Base-by-base conservation (phyloP, 345 rosid species). In the Rhodamnia rubescens region DNA sequence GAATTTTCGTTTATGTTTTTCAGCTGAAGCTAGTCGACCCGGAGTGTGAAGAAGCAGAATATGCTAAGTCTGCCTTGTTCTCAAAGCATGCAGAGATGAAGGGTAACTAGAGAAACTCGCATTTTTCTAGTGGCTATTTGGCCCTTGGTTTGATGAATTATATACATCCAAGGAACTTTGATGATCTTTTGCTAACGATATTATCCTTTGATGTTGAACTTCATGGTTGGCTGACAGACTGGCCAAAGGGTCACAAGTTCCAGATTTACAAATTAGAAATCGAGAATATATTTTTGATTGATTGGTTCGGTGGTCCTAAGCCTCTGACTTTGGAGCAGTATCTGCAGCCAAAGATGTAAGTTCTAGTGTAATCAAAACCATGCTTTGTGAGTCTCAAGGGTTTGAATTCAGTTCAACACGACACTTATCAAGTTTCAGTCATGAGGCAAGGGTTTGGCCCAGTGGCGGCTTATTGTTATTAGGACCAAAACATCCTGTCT, bases 301-400 rank as follows among this genome's bases (percentile, higher is more conserved):
- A 97, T 84, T 95, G 96, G 98, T 97, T 93, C 83, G 98, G 99
- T 83, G 99, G 98, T 85, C 93, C 96, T 74, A 97, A 97, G 84
- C 97, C 96, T 85, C 89, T 91, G 85, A 93, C 98, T 7, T 90
- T 94, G 22, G 96, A 96, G 36, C 90, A 97, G 88, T 97, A 97
- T 87, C 92, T 97, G 82, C 92, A 92, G 24, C 74, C 83, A 15
- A 91, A 93, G 87, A 58, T 56, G 99, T 96, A 88, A 82, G 57
- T 51, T 53, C n/a, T 27, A 82, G 84, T 7, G 8, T 69, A 40
- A 69, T 69, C 47, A 18, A 32, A 36, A 9, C 78, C 13, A 69
- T 20, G 47, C 47, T 18, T 69, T 18, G 78, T 36, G 47, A 69
- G 47, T 69, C 78, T 69, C 26, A 69, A 36, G 78, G 78, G 47